phyloP scores from a whole-genome alignment of 495 filamentous ascomycete species.

The Annulohypoxylon nitens region DNA sequence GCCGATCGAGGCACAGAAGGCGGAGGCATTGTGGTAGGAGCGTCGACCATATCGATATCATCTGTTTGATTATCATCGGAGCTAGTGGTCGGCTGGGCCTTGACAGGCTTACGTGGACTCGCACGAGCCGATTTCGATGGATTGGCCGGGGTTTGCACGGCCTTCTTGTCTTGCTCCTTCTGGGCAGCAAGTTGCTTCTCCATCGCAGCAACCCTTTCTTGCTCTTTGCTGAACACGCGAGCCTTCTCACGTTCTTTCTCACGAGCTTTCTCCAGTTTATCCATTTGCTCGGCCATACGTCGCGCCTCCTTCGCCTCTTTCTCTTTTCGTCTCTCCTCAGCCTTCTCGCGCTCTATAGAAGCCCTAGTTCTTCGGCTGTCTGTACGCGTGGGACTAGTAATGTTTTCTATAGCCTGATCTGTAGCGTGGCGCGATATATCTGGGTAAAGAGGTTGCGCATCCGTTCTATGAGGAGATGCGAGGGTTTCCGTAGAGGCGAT shows the following conservation, averaged over 20 bases:
- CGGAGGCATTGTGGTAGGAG: constrained; percentile 65
- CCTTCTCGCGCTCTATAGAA: constrained; percentile 76
- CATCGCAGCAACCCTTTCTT: constrained; percentile 64
- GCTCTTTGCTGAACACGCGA: constrained; percentile 73
- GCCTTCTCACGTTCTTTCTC: constrained; percentile 73
- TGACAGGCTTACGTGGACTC: constrained; percentile 64
- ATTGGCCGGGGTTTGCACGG: constrained; percentile 52
- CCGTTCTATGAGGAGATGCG: constrained; percentile 50
- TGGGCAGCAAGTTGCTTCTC: constrained; percentile 59
- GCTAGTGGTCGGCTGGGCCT: constrained; percentile 54
- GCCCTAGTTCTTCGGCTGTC: constrained; percentile 76
- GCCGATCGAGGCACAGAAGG: constrained; percentile 67
- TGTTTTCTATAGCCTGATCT: constrained; percentile 48
- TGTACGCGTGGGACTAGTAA: constrained; percentile 56
- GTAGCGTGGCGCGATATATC: constrained; percentile 56
- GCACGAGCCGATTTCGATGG: constrained; percentile 58
- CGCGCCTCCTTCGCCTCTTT: constrained; percentile 67
- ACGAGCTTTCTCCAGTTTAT: constrained; percentile 67
- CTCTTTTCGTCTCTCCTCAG: constrained; percentile 73
- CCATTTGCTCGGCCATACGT: constrained; percentile 64
- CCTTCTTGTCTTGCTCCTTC: constrained; percentile 59
- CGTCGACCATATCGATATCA: constrained; percentile 65
- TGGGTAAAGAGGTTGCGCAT: constrained; percentile 58
- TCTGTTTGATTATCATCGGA: constrained; percentile 55
- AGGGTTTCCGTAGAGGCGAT: constrained; percentile 57